Evolutionary conservation across 2,329 filamentous ascomycete species (phyloP).

Genomic region (Aspergillus alliaceus): DNA sequence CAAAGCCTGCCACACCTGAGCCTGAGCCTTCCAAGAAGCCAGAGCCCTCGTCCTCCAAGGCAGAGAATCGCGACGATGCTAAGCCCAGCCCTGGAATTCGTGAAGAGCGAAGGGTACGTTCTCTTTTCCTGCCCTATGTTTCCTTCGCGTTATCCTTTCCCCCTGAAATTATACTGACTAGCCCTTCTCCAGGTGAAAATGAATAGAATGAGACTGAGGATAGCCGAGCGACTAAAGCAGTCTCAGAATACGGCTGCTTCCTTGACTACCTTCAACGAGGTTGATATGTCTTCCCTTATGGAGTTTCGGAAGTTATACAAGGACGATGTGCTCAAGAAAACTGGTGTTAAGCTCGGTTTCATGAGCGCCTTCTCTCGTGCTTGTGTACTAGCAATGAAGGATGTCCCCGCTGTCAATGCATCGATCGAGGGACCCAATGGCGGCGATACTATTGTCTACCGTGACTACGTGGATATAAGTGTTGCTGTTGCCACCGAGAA

Average conservation of each 20-base stretch:
- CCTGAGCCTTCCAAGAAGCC: conserved; percentile 17
- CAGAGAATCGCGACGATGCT: conserved; percentile 17
- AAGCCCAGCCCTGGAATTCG: conserved; percentile 63
- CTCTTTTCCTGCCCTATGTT: not conserved
- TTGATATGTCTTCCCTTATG: conserved; percentile 98
- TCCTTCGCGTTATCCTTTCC: not conserved
- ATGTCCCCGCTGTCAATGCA: conserved; percentile 91
- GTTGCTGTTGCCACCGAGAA: conserved; percentile 97
- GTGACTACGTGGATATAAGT: conserved; percentile 96
- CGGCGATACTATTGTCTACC: conserved; percentile 96
- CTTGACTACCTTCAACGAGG: conserved; percentile 97
- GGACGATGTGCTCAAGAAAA: conserved; percentile 93
- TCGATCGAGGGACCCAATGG: conserved; percentile 95
- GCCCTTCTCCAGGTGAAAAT: conserved; percentile 76
- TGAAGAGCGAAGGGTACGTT: conserved; percentile 80
- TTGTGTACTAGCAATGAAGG: conserved; percentile 86
- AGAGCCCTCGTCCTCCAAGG: conserved; percentile 22
- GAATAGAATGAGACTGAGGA: conserved; percentile 98
- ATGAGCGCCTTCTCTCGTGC: conserved; percentile 97
- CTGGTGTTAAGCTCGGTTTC: conserved; percentile 96
- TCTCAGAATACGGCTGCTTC: conserved; percentile 98
- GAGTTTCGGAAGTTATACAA: conserved; percentile 97
- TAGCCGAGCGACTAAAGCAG: conserved; percentile 96
- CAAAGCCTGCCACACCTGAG: conserved; percentile 45
- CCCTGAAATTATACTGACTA: conserved; percentile 2